Evolutionary conservation across 2,329 filamentous ascomycete genomes (phyloP).

Genomic region (Pyrenophora graminea): DNA sequence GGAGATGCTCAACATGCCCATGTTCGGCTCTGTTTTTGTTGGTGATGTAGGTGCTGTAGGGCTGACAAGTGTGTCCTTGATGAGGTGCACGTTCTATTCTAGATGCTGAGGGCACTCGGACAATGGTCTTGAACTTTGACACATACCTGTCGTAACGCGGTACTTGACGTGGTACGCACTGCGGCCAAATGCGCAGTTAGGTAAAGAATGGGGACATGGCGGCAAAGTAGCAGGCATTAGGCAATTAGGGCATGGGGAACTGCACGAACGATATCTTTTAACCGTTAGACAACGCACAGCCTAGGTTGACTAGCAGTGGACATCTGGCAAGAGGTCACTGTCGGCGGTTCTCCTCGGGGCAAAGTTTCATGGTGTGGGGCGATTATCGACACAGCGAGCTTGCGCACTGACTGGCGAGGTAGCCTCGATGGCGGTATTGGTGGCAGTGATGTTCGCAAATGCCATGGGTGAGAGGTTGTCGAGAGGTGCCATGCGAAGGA

Average conservation of each 20-base stretch:
- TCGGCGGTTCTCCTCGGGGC: conserved; percentile 2
- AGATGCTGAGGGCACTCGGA: too few relatives aligned
- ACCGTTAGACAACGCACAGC: conserved; percentile 18
- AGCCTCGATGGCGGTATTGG: conserved; percentile 3
- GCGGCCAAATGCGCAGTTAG: too few relatives aligned
- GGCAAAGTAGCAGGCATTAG: conserved; percentile 6
- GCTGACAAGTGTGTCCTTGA: too few relatives aligned
- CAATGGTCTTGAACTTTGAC: too few relatives aligned
- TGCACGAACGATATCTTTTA: conserved; percentile 14
- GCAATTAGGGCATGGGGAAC: conserved; percentile 1
- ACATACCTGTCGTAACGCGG: too few relatives aligned
- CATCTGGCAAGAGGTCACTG: conserved; percentile 3
- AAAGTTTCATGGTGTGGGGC: conserved; percentile 11
- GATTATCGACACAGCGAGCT: background rate
- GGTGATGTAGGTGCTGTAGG: too few relatives aligned
- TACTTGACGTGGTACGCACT: too few relatives aligned
- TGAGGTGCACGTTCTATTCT: too few relatives aligned
- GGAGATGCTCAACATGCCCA: too few relatives aligned
- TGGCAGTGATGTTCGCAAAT: conserved; percentile 14
- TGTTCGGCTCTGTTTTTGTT: too few relatives aligned
- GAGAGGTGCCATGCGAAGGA: conserved; percentile 2
- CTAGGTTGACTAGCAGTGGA: conserved; percentile 5
- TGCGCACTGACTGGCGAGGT: conserved; percentile 3
- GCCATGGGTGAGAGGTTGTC: conserved; percentile 1
- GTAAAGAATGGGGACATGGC: conserved; percentile 1